A percentile compares a stretch with the other conserved stretches of the same genome.
These are phyloP conservation scores for Vigna trinervia DNA, from an alignment of 306 rosid genomes.

Conservation along the genomic window DNA sequence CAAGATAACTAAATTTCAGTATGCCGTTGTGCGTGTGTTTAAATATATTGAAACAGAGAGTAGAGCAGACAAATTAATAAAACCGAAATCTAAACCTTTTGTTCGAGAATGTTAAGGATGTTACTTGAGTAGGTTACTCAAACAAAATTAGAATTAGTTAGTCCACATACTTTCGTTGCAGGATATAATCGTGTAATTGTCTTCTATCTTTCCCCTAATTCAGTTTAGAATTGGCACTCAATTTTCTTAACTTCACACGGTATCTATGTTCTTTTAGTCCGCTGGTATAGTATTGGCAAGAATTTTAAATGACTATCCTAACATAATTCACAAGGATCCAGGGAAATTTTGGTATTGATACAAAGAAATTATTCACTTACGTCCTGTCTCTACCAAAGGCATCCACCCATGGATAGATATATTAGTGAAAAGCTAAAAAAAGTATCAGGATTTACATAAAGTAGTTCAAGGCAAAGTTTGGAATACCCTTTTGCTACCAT, in stretches of 20 bases:
- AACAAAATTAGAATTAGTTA: neutral
- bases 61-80: neutral
- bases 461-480: too few relatives aligned
- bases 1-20: slow-evolving; percentile 9
- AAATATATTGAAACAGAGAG: slow-evolving; percentile 14
- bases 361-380: neutral
- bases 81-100: neutral
- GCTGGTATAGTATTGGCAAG: neutral
- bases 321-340: neutral
- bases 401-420: neutral
- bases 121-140: neutral
- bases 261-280: neutral
- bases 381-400: slow-evolving; percentile 1
- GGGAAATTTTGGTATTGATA: neutral
- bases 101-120: neutral
- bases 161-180: neutral
- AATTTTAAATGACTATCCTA: neutral
- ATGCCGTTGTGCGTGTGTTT: neutral
- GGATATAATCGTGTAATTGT: slow-evolving; percentile 15
- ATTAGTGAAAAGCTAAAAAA: neutral
- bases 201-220: neutral
- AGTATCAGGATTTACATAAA: neutral
- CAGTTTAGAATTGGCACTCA: neutral
- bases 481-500: too few relatives aligned
- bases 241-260: neutral